These are phyloP conservation scores for Starmera amethionina DNA, from an alignment of 805 yeast genomes.

Conservation along the genomic window DNA sequence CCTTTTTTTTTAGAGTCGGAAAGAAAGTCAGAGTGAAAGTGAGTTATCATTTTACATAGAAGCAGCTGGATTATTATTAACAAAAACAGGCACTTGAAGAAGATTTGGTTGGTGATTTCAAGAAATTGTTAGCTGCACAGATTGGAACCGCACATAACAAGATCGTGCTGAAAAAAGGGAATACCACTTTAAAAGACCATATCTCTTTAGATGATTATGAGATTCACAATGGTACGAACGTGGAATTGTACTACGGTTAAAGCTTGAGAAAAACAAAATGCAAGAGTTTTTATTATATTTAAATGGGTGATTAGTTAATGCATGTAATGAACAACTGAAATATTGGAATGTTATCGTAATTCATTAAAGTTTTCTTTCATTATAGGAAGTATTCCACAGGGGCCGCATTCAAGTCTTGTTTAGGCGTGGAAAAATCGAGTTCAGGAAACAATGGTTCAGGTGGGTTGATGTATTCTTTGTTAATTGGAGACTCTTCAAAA, in stretches of 20 bases:
- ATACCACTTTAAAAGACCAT: constrained; percentile 78
- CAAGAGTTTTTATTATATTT: too few species aligned
- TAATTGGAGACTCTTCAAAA: constrained; percentile 95
- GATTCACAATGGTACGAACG: constrained; percentile 77
- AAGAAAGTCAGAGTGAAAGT: constrained; percentile 75
- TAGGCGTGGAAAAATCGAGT: constrained; percentile 1
- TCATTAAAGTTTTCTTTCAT: background rate
- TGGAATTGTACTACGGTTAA: constrained; percentile 72
- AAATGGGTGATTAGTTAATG: too few species aligned
- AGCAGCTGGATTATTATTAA: background rate
- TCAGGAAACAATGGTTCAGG: constrained; percentile 17
- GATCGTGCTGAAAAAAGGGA: constrained; percentile 73
- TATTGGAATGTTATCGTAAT: too few species aligned
- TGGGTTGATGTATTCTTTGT: constrained; percentile 33
- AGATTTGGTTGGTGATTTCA: constrained; percentile 86
- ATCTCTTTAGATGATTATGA: constrained; percentile 92
- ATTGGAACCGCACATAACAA: constrained; percentile 62
- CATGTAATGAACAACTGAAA: too few species aligned
- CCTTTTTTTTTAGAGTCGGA: constrained; percentile 46
- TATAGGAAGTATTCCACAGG: constrained; percentile 45
- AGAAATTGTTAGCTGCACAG: constrained; percentile 73
- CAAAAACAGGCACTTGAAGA: constrained; percentile 50
- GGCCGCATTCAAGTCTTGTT: constrained; percentile 17
- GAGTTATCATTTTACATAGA: background rate
- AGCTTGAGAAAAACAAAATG: too few species aligned